Evolutionary conservation across 768 basidiomycete genomes (phyloP).

Genomic region (Suillus brevipes): DNA sequence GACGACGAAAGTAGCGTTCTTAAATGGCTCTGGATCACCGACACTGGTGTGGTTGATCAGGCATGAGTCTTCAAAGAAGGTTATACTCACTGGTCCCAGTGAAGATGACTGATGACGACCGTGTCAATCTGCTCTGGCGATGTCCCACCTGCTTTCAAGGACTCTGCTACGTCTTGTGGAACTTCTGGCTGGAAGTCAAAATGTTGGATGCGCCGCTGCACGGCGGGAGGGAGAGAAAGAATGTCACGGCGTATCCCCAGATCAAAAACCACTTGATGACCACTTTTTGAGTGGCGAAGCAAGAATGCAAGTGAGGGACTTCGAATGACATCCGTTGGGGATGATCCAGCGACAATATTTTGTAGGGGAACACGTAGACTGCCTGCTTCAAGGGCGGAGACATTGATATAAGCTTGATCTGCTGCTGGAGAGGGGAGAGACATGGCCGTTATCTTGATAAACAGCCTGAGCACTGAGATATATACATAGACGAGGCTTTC

Average conservation of each 20-base stretch:
- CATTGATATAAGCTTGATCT: constrained; percentile 50
- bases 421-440: constrained; percentile 40
- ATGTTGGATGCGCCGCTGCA: constrained; percentile 19
- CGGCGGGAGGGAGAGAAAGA: constrained; percentile 39
- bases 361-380: constrained; percentile 40
- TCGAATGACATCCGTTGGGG: constrained; percentile 25
- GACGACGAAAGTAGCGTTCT: constrained; percentile 47
- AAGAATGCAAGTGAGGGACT: constrained; percentile 55
- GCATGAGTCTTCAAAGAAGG: background rate
- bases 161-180: constrained; percentile 28
- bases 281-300: constrained; percentile 45
- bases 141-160: constrained; percentile 50
- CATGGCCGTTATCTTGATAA: background rate
- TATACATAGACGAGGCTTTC: background rate
- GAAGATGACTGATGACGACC: constrained; percentile 52
- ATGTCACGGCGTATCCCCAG: constrained; percentile 55
- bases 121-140: constrained; percentile 43
- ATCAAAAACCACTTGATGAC: constrained; percentile 50
- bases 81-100: constrained; percentile 45
- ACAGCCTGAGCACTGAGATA: background rate
- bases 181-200: constrained; percentile 23
- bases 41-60: constrained; percentile 22
- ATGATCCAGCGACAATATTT: constrained; percentile 38
- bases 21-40: constrained; percentile 48
- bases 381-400: constrained; percentile 59